These are phyloP conservation scores for Elaeis guineensis DNA, from an alignment of 176 grass and related monocot species.

Conservation along the genomic window DNA sequence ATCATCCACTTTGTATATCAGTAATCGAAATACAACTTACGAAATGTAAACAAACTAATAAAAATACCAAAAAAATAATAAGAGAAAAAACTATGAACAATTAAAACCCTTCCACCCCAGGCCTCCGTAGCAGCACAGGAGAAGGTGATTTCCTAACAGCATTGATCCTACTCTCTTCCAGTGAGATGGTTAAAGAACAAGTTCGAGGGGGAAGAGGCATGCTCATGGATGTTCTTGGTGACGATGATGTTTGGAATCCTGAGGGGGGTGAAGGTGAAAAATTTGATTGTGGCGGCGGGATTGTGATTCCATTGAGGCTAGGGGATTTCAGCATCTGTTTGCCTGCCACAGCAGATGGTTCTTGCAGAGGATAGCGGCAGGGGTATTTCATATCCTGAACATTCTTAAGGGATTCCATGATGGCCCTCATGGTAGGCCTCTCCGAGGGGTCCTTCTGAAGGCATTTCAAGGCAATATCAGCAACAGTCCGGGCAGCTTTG, in stretches of 20 bases:
- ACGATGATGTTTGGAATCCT: constrained; percentile 13
- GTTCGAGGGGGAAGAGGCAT: constrained; percentile 42
- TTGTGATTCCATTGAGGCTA: constrained; percentile 68
- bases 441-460: constrained; percentile 74
- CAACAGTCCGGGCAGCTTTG: constrained; percentile 72
- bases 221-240: constrained; percentile 48
- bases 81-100: constrained; percentile 45
- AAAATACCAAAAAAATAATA: constrained; percentile 37
- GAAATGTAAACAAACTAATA: constrained; percentile 26
- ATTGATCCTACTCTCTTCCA: constrained; percentile 52
- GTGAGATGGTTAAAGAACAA: constrained; percentile 42
- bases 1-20: no score
- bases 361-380: constrained; percentile 70
- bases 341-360: constrained; percentile 49
- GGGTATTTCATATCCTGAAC: constrained; percentile 86
- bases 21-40: no score
- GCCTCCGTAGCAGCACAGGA: constrained; percentile 27
- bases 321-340: constrained; percentile 89
- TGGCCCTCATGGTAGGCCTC: constrained; percentile 79
- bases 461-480: constrained; percentile 73
- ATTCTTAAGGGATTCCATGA: constrained; percentile 47
- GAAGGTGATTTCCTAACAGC: constrained; percentile 37
- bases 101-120: constrained; percentile 81
- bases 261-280: constrained; percentile 49
- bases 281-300: constrained; percentile 31